Percentiles rank a stretch among this genome's conserved stretches.
Conservation (phyloP, 768 basidiomycete genomes). For the Neoboletus brunneissimus region DNA sequence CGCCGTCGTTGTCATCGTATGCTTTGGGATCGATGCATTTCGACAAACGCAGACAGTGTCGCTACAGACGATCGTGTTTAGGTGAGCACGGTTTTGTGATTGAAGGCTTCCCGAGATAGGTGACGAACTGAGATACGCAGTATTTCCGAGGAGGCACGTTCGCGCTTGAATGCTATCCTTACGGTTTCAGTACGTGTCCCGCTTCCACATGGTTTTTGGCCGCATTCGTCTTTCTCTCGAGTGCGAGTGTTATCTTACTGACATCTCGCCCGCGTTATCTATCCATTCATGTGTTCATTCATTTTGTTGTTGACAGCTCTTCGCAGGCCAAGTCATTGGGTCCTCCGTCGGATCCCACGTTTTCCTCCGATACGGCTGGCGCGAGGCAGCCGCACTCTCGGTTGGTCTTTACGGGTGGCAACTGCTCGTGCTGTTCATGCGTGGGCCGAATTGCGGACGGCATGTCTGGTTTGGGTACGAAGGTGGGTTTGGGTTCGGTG, state of each 20-base stretch:
- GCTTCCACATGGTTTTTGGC: neutral
- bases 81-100: slow-evolving; percentile 8
- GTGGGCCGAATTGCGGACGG: slow-evolving; percentile 39
- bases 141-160: slow-evolving; percentile 28
- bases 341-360: slow-evolving; percentile 41
- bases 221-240: neutral
- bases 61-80: slow-evolving; percentile 27
- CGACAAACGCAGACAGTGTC: slow-evolving; percentile 41
- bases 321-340: slow-evolving; percentile 42
- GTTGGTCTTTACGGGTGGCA: slow-evolving; percentile 36
- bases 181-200: slow-evolving; percentile 24
- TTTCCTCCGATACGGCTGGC: slow-evolving; percentile 42
- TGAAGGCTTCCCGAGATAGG: neutral
- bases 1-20: slow-evolving; percentile 38
- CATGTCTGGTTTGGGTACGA: slow-evolving; percentile 59
- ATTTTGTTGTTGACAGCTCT: slow-evolving; percentile 18
- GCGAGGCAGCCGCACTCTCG: slow-evolving; percentile 30
- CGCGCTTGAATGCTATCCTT: slow-evolving; percentile 31
- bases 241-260: neutral
- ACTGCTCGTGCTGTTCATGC: slow-evolving; percentile 34
- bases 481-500: slow-evolving; percentile 40
- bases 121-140: slow-evolving; percentile 6
- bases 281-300: neutral
- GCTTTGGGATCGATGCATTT: slow-evolving; percentile 41
- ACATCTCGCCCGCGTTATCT: neutral